Base-by-base conservation (phyloP, 352 stramenopile genomes). In the Globisporangium barbulae region DNA sequence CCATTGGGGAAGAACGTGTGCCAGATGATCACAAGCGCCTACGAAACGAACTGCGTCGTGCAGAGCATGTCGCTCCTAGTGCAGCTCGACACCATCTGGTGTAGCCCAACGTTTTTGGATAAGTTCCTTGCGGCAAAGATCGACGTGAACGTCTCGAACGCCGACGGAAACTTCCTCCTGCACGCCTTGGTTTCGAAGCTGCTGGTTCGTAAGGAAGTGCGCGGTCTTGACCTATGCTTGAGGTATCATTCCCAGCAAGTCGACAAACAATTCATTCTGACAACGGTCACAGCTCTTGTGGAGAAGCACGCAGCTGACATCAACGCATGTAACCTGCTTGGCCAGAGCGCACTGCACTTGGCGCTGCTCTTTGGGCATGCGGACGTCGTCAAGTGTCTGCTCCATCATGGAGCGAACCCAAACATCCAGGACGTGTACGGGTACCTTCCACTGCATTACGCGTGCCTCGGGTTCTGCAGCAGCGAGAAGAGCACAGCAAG, bases 371-470 rank as follows among this genome's bases (percentile, higher is more conserved):
- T 89, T 64, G 85, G 82, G 0, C 83, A 93, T 53, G 65, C 53
- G 0, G 65, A 64, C 1, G 71, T 81, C 17, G 81, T 57, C 0
- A 65, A 72, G n/a, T 67, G 78, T 17, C 62, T 93, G 19, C 53
- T 93, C 1, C 35, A 37, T 9, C 70, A 69, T 55, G 78, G 74
- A 9, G 76, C 81, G 17, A 90, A 88, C 53, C 81, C 81, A 6
- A 92, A 90, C 28, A 58, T 89, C 8, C 72, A 72, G 13, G 78
- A 89, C 53, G 50, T 58, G 1, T 79, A 78, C 28, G 85, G 85
- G 3, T 80, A 84, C 33, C 52, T 90, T 0, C 74, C 83, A 2
- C 47, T 94, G 21, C 85, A 94, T 57, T 94, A 90, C 58, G 78
- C 79, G 1, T 91, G 79, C 33, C 64, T 89, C 8, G 83, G 80